Percentiles rank a stretch among this genome's conserved stretches.
Evolutionary conservation across 257 asterid genomes (phyloP).

Genomic region (Catharanthus roseus): DNA sequence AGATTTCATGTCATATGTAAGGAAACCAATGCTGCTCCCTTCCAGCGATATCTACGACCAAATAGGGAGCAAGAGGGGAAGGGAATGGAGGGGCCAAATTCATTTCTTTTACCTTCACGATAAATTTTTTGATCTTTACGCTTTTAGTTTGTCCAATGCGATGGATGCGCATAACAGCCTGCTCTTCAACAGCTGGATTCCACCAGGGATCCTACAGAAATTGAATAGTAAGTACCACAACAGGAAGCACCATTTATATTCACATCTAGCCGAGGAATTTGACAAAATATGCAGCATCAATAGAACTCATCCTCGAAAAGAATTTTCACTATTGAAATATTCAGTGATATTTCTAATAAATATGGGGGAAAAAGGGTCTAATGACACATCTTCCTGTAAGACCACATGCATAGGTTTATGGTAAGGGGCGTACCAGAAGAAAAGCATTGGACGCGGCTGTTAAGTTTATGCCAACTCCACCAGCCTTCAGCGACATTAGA

Average conservation of each 20-base stretch:
- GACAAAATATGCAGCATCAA: not conserved
- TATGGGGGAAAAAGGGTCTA: not conserved
- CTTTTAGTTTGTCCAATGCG: constrained; percentile 91
- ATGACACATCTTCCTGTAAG: not conserved
- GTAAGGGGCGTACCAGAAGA: constrained; percentile 56
- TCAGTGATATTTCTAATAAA: not conserved
- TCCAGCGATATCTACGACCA: not conserved
- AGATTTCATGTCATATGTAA: not conserved
- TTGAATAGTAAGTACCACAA: not conserved
- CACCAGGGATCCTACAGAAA: constrained; percentile 93
- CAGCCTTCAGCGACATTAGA: constrained; percentile 95
- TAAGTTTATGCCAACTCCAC: constrained; percentile 95
- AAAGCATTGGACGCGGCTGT: constrained; percentile 96
- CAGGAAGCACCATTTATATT: not conserved
- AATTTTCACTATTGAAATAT: no score
- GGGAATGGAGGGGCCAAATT: not conserved
- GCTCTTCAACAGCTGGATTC: constrained; percentile 99
- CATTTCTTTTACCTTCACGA: constrained; percentile 53
- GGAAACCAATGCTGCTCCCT: not conserved
- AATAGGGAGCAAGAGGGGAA: not conserved
- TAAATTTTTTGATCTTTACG: constrained; percentile 70
- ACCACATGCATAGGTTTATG: not conserved
- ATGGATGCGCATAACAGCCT: constrained; percentile 98
- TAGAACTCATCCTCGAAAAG: not conserved
- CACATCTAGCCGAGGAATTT: not conserved